Evolutionary conservation across 1,284 basidiomycete genomes (phyloP).

Genomic region (Peniophora sp.): DNA sequence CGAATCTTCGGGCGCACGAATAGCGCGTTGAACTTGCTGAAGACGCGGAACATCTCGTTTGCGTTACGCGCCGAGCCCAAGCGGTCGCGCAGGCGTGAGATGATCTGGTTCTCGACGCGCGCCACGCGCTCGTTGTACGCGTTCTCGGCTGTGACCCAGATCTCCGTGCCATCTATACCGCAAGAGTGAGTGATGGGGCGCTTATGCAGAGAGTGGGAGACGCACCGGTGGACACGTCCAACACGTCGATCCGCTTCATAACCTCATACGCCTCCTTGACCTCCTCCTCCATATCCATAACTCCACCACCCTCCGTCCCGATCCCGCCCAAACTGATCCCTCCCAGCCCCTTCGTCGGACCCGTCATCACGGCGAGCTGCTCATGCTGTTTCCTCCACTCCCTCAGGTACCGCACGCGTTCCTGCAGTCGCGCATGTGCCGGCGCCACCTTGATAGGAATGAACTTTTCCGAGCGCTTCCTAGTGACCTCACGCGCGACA

Average conservation of each 20-base stretch:
- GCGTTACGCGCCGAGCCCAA: slow-evolving; percentile 96
- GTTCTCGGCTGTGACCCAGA: slow-evolving; percentile 95
- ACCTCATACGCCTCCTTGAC: slow-evolving; percentile 93
- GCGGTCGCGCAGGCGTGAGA: slow-evolving; percentile 84
- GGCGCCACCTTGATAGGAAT: slow-evolving; percentile 95
- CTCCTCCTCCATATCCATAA: slow-evolving; percentile 96
- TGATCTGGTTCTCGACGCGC: slow-evolving; percentile 97
- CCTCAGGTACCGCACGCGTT: slow-evolving; percentile 80
- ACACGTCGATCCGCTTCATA: slow-evolving; percentile 91
- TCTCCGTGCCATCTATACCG: slow-evolving; percentile 85
- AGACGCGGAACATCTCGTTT: slow-evolving; percentile 98
- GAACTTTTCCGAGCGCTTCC: slow-evolving; percentile 89
- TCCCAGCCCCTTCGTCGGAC: slow-evolving; percentile 82
- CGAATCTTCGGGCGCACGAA: slow-evolving; percentile 99
- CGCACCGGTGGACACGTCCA: slow-evolving; percentile 85
- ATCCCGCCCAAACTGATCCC: slow-evolving; percentile 64
- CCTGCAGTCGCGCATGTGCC: slow-evolving; percentile 88
- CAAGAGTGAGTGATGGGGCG: not conserved
- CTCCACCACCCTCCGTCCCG: slow-evolving; percentile 46
- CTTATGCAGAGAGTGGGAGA: slow-evolving; percentile 7
- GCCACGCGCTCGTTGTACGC: slow-evolving; percentile 98
- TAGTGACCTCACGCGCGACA: slow-evolving; percentile 90
- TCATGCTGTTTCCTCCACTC: slow-evolving; percentile 97
- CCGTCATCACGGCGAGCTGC: slow-evolving; percentile 95
- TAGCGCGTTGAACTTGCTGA: slow-evolving; percentile 96